These are phyloP conservation scores for Casuarina glauca DNA, from an alignment of 306 rosid species.

Conservation along the genomic window DNA sequence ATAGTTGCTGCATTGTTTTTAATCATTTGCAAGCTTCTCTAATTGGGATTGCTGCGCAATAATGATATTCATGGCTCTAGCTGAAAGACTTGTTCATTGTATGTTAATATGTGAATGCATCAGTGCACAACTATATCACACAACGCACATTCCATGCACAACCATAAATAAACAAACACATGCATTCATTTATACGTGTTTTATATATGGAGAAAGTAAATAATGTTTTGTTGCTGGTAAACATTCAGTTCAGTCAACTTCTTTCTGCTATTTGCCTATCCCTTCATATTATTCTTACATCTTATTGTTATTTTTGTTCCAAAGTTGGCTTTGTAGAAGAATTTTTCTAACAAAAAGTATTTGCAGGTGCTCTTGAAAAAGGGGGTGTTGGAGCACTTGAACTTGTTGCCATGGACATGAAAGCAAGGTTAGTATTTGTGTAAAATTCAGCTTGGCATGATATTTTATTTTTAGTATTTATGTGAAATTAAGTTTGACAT, in stretches of 20 bases:
- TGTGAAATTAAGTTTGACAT: background rate
- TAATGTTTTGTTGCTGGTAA: background rate
- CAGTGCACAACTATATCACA: background rate
- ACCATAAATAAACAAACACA: background rate
- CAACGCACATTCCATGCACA: background rate
- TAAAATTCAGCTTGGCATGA: background rate
- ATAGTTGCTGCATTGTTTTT: background rate
- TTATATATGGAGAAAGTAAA: background rate
- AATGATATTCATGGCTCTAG: background rate
- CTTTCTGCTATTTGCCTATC: background rate
- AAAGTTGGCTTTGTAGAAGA: background rate
- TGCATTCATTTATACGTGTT: background rate
- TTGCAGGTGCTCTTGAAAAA: slow-evolving; percentile 87
- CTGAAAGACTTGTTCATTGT: background rate
- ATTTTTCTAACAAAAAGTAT: slow-evolving; percentile 7
- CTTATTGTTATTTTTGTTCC: background rate
- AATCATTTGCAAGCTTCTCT: background rate
- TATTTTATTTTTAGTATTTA: slow-evolving; percentile 11
- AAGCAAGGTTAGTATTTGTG: slow-evolving; percentile 75
- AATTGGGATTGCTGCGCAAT: background rate
- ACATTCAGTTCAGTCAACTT: background rate
- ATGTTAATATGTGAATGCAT: background rate
- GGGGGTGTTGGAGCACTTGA: slow-evolving; percentile 99
- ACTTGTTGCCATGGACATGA: slow-evolving; percentile 99
- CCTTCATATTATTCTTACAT: background rate